Conservation (phyloP, 2,329 filamentous ascomycete genomes). For the Claviceps sp. region DNA sequence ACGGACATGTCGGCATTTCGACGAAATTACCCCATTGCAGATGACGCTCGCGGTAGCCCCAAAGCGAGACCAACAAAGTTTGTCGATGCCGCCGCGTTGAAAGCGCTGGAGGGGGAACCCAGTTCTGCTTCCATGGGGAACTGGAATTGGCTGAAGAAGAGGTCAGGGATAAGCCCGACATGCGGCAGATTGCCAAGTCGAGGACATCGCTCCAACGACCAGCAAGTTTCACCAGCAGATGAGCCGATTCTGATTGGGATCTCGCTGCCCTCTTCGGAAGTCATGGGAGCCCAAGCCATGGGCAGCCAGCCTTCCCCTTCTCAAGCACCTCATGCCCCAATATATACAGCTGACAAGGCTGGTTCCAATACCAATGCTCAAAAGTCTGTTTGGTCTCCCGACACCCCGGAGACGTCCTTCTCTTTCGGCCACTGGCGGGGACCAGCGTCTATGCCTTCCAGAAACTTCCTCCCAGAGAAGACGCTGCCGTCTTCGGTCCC, state of each 20-base stretch:
- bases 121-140: conserved; percentile 40
- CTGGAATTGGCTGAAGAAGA: conserved; percentile 41
- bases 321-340: not conserved
- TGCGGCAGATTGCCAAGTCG: conserved; percentile 14
- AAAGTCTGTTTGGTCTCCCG: conserved; percentile 47
- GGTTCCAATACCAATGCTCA: conserved; percentile 1
- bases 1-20: conserved; percentile 51
- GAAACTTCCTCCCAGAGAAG: conserved; percentile 15
- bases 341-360: not conserved
- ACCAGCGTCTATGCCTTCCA: conserved; percentile 28
- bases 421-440: conserved; percentile 27
- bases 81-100: conserved; percentile 44
- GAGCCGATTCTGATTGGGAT: conserved; percentile 64
- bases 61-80: conserved; percentile 30
- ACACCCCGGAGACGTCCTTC: conserved; percentile 38
- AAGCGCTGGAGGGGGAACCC: conserved; percentile 43
- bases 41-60: conserved; percentile 17
- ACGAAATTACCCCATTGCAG: conserved; percentile 25
- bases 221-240: conserved; percentile 52
- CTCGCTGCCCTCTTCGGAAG: conserved; percentile 38
- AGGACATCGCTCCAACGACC: conserved; percentile 14
- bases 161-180: conserved; percentile 17
- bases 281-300: conserved; percentile 13
- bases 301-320: conserved; percentile 19
- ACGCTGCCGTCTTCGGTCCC: conserved; percentile 54